phyloP scores from a whole-genome alignment of 345 rosid genomes.

The Heritiera littoralis region DNA sequence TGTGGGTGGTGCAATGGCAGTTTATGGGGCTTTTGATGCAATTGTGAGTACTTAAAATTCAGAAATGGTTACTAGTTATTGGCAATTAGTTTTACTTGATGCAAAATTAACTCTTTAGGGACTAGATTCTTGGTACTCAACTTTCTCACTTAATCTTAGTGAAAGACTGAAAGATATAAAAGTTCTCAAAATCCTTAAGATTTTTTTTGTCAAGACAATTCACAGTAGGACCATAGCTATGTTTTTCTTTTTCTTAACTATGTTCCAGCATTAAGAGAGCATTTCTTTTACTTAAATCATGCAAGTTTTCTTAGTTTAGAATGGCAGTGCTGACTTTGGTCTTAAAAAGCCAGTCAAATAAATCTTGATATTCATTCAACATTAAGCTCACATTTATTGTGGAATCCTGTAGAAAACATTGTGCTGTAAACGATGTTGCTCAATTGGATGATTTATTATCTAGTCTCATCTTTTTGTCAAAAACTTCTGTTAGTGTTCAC shows the following conservation, averaged over 20 bases:
- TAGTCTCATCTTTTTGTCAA: conserved; percentile 19
- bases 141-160: not conserved
- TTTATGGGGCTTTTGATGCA: conserved; percentile 89
- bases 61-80: not conserved
- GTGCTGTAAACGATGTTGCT: not conserved
- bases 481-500: conserved; percentile 59
- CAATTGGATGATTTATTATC: conserved; percentile 5
- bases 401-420: not conserved
- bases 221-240: not conserved
- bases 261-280: not conserved
- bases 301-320: not conserved
- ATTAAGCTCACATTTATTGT: not conserved
- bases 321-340: not conserved
- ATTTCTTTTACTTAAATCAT: not conserved
- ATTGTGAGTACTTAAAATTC: conserved; percentile 58
- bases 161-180: no score
- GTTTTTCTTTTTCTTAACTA: not conserved
- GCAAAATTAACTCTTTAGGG: not conserved
- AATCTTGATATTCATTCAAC: not conserved
- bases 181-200: not conserved
- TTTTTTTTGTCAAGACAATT: not conserved
- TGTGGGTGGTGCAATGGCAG: conserved; percentile 91
- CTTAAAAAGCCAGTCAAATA: not conserved
- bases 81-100: not conserved
- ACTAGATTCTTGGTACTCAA: not conserved